Base-by-base conservation (phyloP, 495 filamentous ascomycete species). In the Daldinia childiae region DNA sequence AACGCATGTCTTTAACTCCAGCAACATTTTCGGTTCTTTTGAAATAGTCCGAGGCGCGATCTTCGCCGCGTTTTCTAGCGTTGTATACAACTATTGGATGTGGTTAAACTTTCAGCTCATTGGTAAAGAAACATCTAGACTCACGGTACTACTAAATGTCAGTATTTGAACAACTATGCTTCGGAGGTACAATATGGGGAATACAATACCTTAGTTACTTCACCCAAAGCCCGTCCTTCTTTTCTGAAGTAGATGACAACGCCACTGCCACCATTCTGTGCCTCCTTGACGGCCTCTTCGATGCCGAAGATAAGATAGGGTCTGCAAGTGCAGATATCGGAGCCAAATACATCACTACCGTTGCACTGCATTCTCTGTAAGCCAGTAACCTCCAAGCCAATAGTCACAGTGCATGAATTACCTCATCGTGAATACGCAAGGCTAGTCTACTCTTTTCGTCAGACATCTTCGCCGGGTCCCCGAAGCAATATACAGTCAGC, bases 191-290 rank as follows among this genome's bases (percentile, higher is more conserved):
- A 74, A 72, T 84, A 90, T n/a, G n/a, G n/a, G n/a, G n/a, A n/a
- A n/a, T n/a, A n/a, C n/a, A 74, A 72, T 84, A 90, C 88, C 85
- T 99, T 99, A 57, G 95, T 97, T 26, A 99, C 95, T 81, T 99
- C 95, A n/a, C 95, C 95, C 11, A 98, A 82, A 30, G 95, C 95
- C 65, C 95, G 87, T 9, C 95, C 95, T 81, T 99, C 95, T 80
- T 99, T 99, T 62, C 95, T 92, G 89, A 99, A 99, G 80, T 99
- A 99, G 79, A 99, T 97, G 29, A 98, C 95, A 36, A 99, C 95
- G 54, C 95, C 95, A 73, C 90, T 94, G 43, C 95, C 95, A 54
- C 95, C 95, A 57, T 90, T 92, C 83, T 98, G 95, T 12, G 95
- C 95, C 81, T 98, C 93, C 73, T 94, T 95, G 66, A 99, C 95